A percentile compares a stretch with the other conserved stretches of the same genome.
Conservation (phyloP, 2,329 filamentous ascomycete genomes). For the Penicillium crustosum region DNA sequence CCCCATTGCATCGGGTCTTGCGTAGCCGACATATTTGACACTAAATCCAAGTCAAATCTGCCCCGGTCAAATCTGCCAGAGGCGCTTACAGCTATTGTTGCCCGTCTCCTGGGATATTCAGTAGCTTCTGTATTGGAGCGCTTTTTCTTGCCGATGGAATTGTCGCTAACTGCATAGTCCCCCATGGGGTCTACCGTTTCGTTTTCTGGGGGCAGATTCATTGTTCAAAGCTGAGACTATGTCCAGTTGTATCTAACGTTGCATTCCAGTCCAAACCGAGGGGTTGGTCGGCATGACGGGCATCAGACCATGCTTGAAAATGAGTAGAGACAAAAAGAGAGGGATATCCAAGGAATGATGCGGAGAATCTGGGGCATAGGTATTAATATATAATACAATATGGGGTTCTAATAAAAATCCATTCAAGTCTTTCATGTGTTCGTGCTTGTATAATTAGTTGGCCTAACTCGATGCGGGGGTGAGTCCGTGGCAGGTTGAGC, state of each 20-base stretch:
- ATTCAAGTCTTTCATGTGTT: neutral
- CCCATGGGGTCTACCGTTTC: conserved; percentile 8
- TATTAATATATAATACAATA: neutral
- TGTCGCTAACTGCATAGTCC: conserved; percentile 15
- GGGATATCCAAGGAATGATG: neutral
- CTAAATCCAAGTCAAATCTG: conserved; percentile 42
- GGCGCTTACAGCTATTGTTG: conserved; percentile 35
- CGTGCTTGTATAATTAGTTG: neutral
- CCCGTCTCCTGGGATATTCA: conserved; percentile 36
- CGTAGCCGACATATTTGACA: conserved; percentile 79
- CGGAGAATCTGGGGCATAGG: neutral
- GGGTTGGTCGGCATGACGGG: neutral
- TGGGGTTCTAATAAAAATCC: neutral
- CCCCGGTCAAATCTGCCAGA: neutral
- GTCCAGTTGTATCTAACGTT: neutral
- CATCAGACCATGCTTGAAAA: conserved; percentile 5
- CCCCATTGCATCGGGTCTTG: conserved; percentile 77
- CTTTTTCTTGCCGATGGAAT: conserved; percentile 27
- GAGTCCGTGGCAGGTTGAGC: conserved; percentile 1
- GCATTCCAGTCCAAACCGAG: conserved; percentile 2
- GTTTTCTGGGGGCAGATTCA: conserved; percentile 6
- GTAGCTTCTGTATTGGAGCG: conserved; percentile 31
- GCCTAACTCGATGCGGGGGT: neutral
- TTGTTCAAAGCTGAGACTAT: neutral
- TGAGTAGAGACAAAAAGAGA: neutral